Conservation (phyloP, 345 rosid genomes). For the Lepidium aucheri region DNA sequence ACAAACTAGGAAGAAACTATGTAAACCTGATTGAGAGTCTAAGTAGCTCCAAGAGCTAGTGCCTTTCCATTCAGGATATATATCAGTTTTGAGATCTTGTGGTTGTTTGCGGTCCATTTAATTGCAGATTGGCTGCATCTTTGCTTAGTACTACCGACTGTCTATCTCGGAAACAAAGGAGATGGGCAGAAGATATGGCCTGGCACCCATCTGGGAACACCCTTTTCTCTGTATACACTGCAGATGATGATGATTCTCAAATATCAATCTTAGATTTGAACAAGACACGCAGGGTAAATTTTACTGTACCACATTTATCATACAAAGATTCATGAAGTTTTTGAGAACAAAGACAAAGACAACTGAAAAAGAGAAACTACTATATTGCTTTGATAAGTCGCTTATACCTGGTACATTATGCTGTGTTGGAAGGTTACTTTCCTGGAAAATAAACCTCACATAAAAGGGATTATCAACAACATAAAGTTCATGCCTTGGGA, state of each 20-base stretch:
- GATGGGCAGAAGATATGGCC: conserved; percentile 94
- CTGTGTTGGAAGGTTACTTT: conserved; percentile 46
- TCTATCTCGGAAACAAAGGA: conserved; percentile 52
- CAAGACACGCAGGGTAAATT: conserved; percentile 57
- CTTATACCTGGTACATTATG: conserved; percentile 3
- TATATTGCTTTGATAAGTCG: not conserved
- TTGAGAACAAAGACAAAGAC: not conserved
- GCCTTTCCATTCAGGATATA: not conserved
- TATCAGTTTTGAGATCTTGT: not conserved
- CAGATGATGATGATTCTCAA: conserved; percentile 80
- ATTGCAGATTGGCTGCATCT: conserved; percentile 65
- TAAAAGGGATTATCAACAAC: conserved; percentile 77
- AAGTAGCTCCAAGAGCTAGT: not conserved
- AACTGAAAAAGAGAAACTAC: not conserved
- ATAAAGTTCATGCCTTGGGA: conserved; percentile 84
- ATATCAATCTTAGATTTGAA: conserved; percentile 68
- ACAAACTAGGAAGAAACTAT: not conserved
- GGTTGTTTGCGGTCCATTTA: not conserved
- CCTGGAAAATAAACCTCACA: conserved; percentile 72
- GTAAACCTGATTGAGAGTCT: not conserved
- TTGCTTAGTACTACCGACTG: conserved; percentile 64
- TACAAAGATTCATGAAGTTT: not conserved
- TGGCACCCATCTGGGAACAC: conserved; percentile 88
- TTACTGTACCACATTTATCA: not conserved
- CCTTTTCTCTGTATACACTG: conserved; percentile 56